Conservation (phyloP, 129 eudicot species). For the Tanacetum coccineum region DNA sequence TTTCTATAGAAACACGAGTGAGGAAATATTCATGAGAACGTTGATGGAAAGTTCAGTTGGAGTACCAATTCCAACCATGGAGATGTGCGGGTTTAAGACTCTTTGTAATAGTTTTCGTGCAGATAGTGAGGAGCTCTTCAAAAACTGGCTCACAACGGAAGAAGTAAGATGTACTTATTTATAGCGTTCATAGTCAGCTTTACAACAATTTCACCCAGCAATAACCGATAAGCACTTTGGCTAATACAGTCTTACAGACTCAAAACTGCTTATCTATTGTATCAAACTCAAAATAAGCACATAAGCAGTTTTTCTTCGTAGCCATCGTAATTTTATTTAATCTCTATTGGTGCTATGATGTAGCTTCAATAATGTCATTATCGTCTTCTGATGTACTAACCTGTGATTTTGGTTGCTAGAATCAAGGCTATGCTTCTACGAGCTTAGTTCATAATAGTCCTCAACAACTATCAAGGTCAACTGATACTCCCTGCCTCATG, state of each 20-base stretch:
- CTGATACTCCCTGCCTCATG: constrained; percentile 4
- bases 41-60: constrained; percentile 65
- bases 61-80: constrained; percentile 56
- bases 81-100: constrained; percentile 58
- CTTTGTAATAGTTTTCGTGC: constrained; percentile 40
- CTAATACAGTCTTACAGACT: no score
- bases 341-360: neutral
- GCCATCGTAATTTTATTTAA: no score
- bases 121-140: constrained; percentile 70
- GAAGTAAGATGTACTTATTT: constrained; percentile 46
- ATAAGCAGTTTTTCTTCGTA: no score
- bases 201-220: no score
- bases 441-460: constrained; percentile 43
- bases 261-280: no score
- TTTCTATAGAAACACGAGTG: constrained; percentile 55
- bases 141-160: constrained; percentile 64
- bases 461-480: constrained; percentile 56
- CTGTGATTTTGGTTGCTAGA: constrained; percentile 24
- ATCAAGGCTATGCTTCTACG: constrained; percentile 34
- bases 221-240: no score
- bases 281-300: no score
- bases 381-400: neutral
- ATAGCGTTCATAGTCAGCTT: neutral
- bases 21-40: constrained; percentile 50
- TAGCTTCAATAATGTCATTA: neutral